phyloP scores from a whole-genome alignment of 257 asterid species.

The Petrea volubilis region DNA sequence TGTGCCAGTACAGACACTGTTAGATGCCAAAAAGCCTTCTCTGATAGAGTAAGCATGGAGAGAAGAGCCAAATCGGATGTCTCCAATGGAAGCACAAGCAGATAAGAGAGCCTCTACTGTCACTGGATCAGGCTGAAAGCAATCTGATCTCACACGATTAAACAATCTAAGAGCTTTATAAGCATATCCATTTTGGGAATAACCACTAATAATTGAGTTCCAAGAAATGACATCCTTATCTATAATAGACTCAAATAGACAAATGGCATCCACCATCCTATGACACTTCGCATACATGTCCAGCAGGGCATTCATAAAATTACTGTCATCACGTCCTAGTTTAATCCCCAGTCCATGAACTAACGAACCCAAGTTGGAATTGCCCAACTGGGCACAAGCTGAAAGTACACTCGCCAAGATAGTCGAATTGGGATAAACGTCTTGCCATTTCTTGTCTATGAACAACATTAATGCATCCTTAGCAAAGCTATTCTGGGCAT shows the following conservation, averaged over 20 bases:
- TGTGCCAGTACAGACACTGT: constrained; percentile 46
- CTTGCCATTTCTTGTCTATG: constrained; percentile 44
- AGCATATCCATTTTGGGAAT: constrained; percentile 37
- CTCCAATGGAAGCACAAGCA: constrained; percentile 47
- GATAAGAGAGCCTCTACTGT: constrained; percentile 55
- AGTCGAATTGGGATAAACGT: constrained; percentile 45
- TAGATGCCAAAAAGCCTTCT: constrained; percentile 44
- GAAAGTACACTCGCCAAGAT: constrained; percentile 54
- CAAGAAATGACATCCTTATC: constrained; percentile 53
- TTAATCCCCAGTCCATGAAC: constrained; percentile 53
- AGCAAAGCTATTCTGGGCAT: constrained; percentile 49
- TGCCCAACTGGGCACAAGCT: constrained; percentile 53
- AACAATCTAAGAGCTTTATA: constrained; percentile 42
- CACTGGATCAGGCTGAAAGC: constrained; percentile 40
- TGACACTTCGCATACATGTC: constrained; percentile 61
- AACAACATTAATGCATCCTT: constrained; percentile 54
- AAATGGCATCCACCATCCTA: constrained; percentile 36
- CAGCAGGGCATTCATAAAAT: constrained; percentile 50
- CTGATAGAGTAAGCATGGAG: constrained; percentile 45
- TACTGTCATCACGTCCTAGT: constrained; percentile 45
- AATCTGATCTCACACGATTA: constrained; percentile 45
- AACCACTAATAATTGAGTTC: constrained; percentile 57
- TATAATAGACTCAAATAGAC: constrained; percentile 37
- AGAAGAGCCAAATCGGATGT: constrained; percentile 44
- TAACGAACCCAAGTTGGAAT: constrained; percentile 42